Percentiles rank a stretch among this genome's conserved stretches.
Conservation (phyloP, 1,284 basidiomycete species). For the Cutaneotrichosporon spelunceum region DNA sequence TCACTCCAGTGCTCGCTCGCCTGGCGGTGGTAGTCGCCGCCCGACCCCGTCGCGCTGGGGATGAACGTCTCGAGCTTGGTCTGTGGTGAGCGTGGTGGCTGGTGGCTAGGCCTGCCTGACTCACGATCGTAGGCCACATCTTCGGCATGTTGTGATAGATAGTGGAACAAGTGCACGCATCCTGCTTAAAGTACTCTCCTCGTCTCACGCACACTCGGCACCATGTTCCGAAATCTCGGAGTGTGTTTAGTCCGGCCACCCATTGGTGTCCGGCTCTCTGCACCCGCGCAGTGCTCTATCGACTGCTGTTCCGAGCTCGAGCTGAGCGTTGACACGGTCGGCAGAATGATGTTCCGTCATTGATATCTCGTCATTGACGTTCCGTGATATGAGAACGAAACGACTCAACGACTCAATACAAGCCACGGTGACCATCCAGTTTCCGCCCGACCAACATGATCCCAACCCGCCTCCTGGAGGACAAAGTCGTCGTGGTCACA, state of each 20-base stretch:
- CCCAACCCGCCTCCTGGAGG: slow-evolving; percentile 50
- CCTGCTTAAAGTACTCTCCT: neutral
- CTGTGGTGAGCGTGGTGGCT: slow-evolving; percentile 21
- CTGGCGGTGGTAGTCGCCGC: slow-evolving; percentile 58
- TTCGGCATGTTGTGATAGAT: slow-evolving; percentile 17
- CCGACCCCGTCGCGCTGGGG: slow-evolving; percentile 51
- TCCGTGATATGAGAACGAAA: too few relatives aligned
- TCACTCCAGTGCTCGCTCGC: slow-evolving; percentile 49
- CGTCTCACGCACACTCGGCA: neutral
- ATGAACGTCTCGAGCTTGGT: slow-evolving; percentile 53
- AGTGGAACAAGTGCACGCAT: neutral
- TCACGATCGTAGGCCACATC: slow-evolving; percentile 28
- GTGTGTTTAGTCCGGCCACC: neutral
- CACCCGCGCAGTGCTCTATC: too few relatives aligned
- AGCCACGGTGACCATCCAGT: neutral
- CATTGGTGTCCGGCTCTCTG: neutral
- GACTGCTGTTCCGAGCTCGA: neutral
- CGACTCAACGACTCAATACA: too few relatives aligned
- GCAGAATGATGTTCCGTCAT: too few relatives aligned
- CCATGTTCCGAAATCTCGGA: neutral
- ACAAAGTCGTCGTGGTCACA: slow-evolving; percentile 69
- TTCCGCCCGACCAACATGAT: neutral
- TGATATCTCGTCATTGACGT: too few relatives aligned
- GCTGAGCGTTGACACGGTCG: neutral
- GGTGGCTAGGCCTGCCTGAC: neutral